phyloP scores from a whole-genome alignment of 352 stramenopile species.

The Globisporangium emineosum region DNA sequence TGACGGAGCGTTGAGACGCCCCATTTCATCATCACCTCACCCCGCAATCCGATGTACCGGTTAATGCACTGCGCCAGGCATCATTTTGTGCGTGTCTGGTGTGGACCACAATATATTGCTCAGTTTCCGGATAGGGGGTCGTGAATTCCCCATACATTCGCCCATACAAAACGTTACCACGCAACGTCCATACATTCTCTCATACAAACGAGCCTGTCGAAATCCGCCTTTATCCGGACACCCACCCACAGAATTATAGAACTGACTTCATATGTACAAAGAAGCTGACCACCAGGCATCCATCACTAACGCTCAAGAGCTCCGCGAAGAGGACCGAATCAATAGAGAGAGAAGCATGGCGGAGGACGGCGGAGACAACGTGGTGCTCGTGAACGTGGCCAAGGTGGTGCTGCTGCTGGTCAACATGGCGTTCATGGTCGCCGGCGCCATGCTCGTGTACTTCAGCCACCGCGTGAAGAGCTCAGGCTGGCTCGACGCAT shows the following conservation, averaged over 20 bases:
- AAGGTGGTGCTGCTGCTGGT: conserved; percentile 80
- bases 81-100: conserved; percentile 3
- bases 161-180: no score
- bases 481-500: conserved; percentile 71
- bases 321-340: not conserved
- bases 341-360: not conserved
- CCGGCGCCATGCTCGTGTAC: conserved; percentile 73
- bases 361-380: conserved; percentile 23
- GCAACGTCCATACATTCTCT: not conserved
- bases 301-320: not conserved
- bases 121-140: not conserved
- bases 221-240: not conserved
- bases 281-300: not conserved
- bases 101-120: not conserved
- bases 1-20: no score
- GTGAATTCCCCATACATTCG: no score
- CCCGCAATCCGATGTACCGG: not conserved
- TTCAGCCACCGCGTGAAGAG: conserved; percentile 69
- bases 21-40: not conserved
- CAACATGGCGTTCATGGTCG: conserved; percentile 84
- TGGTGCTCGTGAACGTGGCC: conserved; percentile 60
- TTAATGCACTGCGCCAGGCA: not conserved
- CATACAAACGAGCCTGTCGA: not conserved
- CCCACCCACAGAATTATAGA: not conserved
- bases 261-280: not conserved